Conservation (phyloP, 345 rosid species). For the Psidium friedrichsthalianum region DNA sequence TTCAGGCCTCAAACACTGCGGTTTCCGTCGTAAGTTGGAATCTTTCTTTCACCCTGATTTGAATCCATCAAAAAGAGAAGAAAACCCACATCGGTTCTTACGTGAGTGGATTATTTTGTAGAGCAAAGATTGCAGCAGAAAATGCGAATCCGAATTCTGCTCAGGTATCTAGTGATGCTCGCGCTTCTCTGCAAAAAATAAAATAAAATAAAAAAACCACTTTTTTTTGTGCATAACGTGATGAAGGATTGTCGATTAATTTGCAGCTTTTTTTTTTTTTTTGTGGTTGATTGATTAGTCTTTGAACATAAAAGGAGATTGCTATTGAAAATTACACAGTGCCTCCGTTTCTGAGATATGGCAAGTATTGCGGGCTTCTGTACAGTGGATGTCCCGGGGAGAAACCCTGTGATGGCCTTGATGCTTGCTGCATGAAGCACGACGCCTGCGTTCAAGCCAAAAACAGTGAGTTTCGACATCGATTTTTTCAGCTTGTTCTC, state of each 20-base stretch:
- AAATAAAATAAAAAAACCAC: no score
- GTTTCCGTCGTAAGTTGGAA: conserved; percentile 39
- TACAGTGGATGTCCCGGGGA: conserved; percentile 94
- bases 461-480: conserved; percentile 33
- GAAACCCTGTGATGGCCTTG: conserved; percentile 89
- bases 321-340: conserved; percentile 15
- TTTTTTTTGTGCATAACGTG: no score
- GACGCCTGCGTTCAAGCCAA: conserved; percentile 76
- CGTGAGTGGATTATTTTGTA: conserved; percentile 5
- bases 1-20: conserved; percentile 35
- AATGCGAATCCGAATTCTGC: conserved; percentile 82
- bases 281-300: not conserved
- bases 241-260: not conserved
- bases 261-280: not conserved
- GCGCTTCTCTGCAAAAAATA: not conserved
- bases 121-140: conserved; percentile 76
- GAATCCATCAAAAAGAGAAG: not conserved
- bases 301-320: rapidly evolving
- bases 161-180: conserved; percentile 28
- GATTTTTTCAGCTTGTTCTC: not conserved
- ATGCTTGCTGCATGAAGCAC: conserved; percentile 92
- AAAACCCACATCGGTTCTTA: not conserved
- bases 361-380: conserved; percentile 78
- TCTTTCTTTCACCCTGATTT: not conserved
- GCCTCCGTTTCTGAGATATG: conserved; percentile 87